Conservation (phyloP, 345 rosid species). For the Populus deltoides region DNA sequence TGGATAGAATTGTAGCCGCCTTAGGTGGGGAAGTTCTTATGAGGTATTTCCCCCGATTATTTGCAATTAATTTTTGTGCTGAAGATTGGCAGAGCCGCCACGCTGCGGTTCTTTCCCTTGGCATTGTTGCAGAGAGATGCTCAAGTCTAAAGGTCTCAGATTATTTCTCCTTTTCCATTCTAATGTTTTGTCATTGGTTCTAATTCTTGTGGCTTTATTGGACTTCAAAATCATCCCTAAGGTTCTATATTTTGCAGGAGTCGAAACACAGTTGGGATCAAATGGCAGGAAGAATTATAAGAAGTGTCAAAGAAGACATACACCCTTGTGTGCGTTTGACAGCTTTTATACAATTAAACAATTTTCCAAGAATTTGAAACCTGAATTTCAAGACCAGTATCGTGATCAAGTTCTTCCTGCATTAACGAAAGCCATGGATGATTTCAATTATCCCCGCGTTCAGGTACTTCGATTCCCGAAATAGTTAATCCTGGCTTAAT, state of each 20-base stretch:
- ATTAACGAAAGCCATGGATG: conserved; percentile 2
- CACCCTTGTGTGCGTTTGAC: conserved; percentile 3
- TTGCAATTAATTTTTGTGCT: background rate
- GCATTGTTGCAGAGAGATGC: background rate
- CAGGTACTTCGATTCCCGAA: conserved; percentile 5
- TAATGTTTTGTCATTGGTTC: no score
- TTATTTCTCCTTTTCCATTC: background rate
- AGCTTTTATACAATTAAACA: conserved; percentile 1
- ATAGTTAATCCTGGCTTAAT: background rate
- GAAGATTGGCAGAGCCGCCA: conserved; percentile 7
- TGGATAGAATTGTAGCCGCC: background rate
- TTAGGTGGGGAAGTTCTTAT: background rate
- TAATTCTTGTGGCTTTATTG: background rate
- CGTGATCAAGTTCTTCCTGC: background rate
- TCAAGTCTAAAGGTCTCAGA: background rate
- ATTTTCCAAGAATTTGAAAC: background rate
- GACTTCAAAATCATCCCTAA: background rate
- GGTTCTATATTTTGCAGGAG: background rate
- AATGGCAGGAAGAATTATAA: background rate
- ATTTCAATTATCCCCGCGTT: background rate
- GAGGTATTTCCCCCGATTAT: background rate
- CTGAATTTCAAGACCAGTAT: background rate
- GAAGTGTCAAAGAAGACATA: background rate
- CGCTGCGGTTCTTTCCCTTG: background rate
- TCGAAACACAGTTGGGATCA: background rate